Evolutionary conservation across 805 yeast genomes (phyloP).

Genomic region (Schwanniomyces occidentalis): DNA sequence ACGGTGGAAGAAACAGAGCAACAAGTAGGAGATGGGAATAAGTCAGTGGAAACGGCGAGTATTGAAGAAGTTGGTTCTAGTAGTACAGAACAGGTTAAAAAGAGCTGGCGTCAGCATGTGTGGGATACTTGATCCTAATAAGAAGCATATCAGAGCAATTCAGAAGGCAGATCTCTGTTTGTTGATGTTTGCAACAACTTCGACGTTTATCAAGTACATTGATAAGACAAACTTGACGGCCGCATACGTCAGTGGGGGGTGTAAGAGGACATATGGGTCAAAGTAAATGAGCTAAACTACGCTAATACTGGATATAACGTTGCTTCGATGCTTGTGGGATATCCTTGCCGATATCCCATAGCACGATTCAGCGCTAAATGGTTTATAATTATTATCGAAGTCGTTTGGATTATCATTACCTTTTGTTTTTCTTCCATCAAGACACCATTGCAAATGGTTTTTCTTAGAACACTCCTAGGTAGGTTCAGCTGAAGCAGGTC

Average conservation of each 20-base stretch:
- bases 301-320: constrained; percentile 9
- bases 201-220: constrained; percentile 10
- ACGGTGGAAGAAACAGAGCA: too few species aligned
- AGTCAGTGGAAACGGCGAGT: too few species aligned
- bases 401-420: constrained; percentile 6
- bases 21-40: too few species aligned
- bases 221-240: constrained; percentile 1
- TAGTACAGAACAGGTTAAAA: too few species aligned
- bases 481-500: constrained; percentile 5
- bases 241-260: constrained; percentile 6
- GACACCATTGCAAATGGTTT: constrained; percentile 9
- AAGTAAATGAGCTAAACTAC: constrained; percentile 6
- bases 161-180: constrained; percentile 6
- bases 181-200: constrained; percentile 8
- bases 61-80: too few species aligned
- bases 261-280: not conserved
- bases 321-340: constrained; percentile 6
- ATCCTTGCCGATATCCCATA: constrained; percentile 6
- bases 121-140: constrained; percentile 12
- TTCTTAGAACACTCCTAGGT: constrained; percentile 5
- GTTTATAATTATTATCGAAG: constrained; percentile 7
- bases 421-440: constrained; percentile 5
- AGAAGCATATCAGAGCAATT: constrained; percentile 6
- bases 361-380: constrained; percentile 6
- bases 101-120: too few species aligned